These are phyloP conservation scores for Cardamine chenopodiifolia DNA, from an alignment of 345 rosid species.

Conservation along the genomic window DNA sequence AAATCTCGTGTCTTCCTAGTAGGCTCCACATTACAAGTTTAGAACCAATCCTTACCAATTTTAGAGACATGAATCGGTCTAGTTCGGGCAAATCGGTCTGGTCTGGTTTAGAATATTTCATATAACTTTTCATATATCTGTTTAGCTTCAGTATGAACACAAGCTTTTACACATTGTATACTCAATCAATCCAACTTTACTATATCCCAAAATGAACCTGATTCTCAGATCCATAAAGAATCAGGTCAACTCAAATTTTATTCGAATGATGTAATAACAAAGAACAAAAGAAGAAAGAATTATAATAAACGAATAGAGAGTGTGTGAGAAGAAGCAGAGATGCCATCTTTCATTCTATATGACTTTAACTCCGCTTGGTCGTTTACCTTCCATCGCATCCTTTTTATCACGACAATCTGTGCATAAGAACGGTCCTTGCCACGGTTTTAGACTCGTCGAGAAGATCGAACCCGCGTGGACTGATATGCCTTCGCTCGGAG, in stretches of 20 bases:
- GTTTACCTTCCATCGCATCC: slow-evolving; percentile 97
- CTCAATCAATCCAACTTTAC: slow-evolving; percentile 23
- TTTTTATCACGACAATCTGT: slow-evolving; percentile 74
- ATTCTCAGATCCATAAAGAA: slow-evolving; percentile 23
- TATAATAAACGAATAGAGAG: slow-evolving; percentile 12
- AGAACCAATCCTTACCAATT: slow-evolving; percentile 13
- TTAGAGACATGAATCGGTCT: neutral
- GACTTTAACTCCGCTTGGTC: slow-evolving; percentile 75
- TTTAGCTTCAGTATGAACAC: slow-evolving; percentile 6
- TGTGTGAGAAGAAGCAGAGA: slow-evolving; percentile 12
- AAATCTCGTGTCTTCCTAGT: slow-evolving; percentile 25
- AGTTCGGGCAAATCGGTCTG: neutral
- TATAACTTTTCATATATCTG: slow-evolving; percentile 7
- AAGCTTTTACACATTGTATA: slow-evolving; percentile 28
- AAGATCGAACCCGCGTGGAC: slow-evolving; percentile 80
- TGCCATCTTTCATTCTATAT: slow-evolving; percentile 42
- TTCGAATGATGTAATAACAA: slow-evolving; percentile 16
- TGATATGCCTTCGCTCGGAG: slow-evolving; percentile 77
- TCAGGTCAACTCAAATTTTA: slow-evolving; percentile 11
- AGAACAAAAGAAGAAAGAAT: slow-evolving; percentile 44
- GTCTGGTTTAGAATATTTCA: too few species aligned
- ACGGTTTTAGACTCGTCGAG: slow-evolving; percentile 70
- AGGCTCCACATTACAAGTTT: slow-evolving; percentile 10
- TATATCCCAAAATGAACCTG: slow-evolving; percentile 12
- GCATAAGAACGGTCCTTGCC: slow-evolving; percentile 96